These are phyloP conservation scores for Volvox africanus DNA, from an alignment of 139 green algal genomes.

Conservation along the genomic window DNA sequence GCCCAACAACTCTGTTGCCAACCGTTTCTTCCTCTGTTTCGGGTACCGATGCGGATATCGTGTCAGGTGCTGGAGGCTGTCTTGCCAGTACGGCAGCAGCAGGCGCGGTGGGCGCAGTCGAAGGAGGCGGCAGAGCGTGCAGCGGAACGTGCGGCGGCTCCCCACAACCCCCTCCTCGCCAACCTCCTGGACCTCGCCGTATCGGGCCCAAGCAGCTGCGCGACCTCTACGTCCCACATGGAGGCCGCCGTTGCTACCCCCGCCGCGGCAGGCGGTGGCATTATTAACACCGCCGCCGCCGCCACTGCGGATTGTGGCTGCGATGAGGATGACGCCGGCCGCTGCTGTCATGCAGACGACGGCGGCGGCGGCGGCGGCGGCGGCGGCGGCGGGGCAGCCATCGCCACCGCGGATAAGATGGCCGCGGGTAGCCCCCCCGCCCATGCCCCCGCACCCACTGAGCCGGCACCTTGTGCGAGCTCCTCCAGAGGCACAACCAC, in stretches of 20 bases:
- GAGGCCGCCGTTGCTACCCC: background rate
- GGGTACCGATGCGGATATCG: background rate
- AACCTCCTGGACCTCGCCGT: background rate
- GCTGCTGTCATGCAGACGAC: background rate
- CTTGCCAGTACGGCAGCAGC: conserved; percentile 4
- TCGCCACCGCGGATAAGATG: background rate
- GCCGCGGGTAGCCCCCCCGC: background rate
- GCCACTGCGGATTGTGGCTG: no score
- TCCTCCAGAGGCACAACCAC: background rate
- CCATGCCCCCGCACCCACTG: background rate
- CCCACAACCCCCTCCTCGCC: background rate
- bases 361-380: background rate
- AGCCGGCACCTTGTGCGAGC: background rate
- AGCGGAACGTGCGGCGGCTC: background rate
- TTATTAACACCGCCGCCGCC: no score
- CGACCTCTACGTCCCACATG: background rate
- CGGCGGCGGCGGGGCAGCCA: background rate
- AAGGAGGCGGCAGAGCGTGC: background rate
- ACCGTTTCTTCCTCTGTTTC: no score
- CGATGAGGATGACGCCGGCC: background rate
- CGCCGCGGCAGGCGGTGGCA: background rate
- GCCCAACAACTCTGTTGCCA: no score
- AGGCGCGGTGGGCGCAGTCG: conserved; percentile 9
- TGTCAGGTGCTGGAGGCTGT: conserved; percentile 18
- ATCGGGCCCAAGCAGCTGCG: conserved; percentile 4